Base-by-base conservation (phyloP, 495 filamentous ascomycete species). In the Amorphotheca resinae region DNA sequence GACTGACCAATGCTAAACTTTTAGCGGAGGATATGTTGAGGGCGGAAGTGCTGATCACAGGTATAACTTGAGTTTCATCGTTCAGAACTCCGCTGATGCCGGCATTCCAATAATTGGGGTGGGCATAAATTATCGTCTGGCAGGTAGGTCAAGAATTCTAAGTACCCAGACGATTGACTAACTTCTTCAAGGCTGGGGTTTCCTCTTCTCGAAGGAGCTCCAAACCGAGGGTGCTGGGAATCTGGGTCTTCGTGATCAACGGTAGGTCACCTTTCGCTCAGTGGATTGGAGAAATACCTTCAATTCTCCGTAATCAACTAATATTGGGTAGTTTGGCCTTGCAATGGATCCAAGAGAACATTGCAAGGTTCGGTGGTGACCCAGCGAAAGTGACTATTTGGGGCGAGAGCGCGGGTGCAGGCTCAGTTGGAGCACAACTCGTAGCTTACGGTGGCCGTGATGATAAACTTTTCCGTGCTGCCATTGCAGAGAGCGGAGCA, bases 341-440 rank as follows among this genome's bases (percentile, higher is more conserved):
- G n/a, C 58, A 84, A 44, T 87, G 83, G 82, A 71, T 85, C 20
- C 71, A 82, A 44, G 66, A 75, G 45, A 65, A 85, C 50, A 84
- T 86, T 46, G 59, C 63, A 41, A 62, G 68, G 2, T 86, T 88
- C 50, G 80, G 69, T 3, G 82, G 74, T 71, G 76, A 87, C 50
- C 67, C 73, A 2, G 46, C 55, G 14, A 63, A 68, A 41, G 73
- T 87, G 22, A 88, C 84, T 0, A 69, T 87, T 11, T 69, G 72
- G 48, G 84, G 84, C 8, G 76, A 85, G 44, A 81, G 76, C 11
- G 79, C 82, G 4, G 83, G 83, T 25, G 82, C 67, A 3, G 74
- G 70, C 0, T 68, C 64, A 42, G 53, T 78, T 5, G 50, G 44
- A 9, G 51, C 56, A 11, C 45, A 83, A 44, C 66, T 83, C 38